A percentile compares a stretch with the other conserved stretches of the same genome.
Conservation (phyloP, 164 flowering plant genomes). For the Piper betle region DNA sequence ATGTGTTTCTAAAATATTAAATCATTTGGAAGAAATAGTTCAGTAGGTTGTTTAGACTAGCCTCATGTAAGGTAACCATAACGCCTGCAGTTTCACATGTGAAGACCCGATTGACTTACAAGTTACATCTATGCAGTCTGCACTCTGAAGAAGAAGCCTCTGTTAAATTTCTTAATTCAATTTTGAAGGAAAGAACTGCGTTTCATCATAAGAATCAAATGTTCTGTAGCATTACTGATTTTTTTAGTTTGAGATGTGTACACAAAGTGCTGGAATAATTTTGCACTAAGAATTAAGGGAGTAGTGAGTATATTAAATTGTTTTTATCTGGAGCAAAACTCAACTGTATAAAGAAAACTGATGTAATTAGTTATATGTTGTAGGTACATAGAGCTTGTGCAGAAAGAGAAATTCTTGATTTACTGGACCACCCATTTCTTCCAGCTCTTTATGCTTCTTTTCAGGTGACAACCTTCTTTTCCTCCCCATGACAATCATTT, state of each 20-base stretch:
- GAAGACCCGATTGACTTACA: too few relatives aligned
- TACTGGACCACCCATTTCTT: slow-evolving; percentile 96
- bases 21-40: not conserved
- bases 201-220: not conserved
- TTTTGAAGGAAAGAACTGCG: not conserved
- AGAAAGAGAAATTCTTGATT: slow-evolving; percentile 91
- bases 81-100: not conserved
- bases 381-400: slow-evolving; percentile 99
- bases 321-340: not conserved
- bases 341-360: not conserved
- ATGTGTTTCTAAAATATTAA: not conserved
- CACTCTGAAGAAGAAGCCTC: too few relatives aligned
- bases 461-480: slow-evolving; percentile 42
- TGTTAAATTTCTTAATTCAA: too few relatives aligned
- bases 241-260: too few relatives aligned
- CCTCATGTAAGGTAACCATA: not conserved
- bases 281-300: not conserved
- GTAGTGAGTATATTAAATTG: not conserved
- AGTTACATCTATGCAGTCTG: too few relatives aligned
- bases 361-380: slow-evolving; percentile 4
- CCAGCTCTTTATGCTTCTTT: slow-evolving; percentile 98
- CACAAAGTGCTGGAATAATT: not conserved
- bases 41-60: not conserved
- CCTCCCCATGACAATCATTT: not conserved
- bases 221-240: not conserved